These are phyloP conservation scores for Sclerotinia subarctica DNA, from an alignment of 2,329 filamentous ascomycete genomes.

Conservation along the genomic window DNA sequence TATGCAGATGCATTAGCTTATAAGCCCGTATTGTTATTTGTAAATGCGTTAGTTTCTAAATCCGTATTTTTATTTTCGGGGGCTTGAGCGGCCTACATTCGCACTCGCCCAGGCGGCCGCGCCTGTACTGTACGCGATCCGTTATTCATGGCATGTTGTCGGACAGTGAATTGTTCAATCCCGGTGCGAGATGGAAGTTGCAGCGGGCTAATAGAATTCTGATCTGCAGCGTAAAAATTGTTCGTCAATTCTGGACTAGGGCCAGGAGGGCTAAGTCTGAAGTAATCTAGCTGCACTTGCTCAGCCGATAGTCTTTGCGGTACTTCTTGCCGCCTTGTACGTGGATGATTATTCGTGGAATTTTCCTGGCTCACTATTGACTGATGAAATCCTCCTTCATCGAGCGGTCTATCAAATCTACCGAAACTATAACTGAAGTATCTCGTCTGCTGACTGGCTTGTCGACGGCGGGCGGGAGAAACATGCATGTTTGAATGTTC, in stretches of 20 bases:
- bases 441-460: too few species aligned
- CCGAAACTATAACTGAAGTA: too few species aligned
- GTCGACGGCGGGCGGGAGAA: too few species aligned
- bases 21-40: background rate
- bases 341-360: background rate
- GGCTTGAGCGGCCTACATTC: background rate
- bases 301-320: background rate
- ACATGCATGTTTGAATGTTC: too few species aligned
- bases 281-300: background rate
- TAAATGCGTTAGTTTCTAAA: background rate
- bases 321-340: background rate
- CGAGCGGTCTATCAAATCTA: too few species aligned
- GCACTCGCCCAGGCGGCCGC: background rate
- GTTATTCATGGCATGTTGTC: too few species aligned
- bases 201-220: background rate
- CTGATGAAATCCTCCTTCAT: too few species aligned
- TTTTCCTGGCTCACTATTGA: background rate
- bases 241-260: background rate
- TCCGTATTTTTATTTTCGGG: background rate
- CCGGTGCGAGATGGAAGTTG: background rate
- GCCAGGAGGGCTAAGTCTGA: background rate
- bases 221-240: background rate
- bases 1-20: background rate
- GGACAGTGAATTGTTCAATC: too few species aligned
- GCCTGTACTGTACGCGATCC: too few species aligned